Conservation (phyloP, 2,329 filamentous ascomycete species). For the Nemania sp. region DNA sequence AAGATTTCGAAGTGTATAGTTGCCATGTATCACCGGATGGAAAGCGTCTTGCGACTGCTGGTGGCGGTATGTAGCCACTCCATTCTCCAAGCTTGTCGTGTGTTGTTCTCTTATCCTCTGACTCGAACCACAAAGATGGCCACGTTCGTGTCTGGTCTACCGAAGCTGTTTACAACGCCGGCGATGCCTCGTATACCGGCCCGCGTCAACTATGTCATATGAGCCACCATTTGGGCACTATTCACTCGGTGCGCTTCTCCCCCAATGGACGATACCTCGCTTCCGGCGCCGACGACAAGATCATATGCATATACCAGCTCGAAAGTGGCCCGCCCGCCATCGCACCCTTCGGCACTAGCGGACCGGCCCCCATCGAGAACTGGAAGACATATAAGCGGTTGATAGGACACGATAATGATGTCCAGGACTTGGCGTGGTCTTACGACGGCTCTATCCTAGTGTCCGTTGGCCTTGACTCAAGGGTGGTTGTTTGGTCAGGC, state of each 20-base stretch:
- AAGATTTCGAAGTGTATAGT: constrained; percentile 98
- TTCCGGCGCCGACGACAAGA: constrained; percentile 97
- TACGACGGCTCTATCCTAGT: constrained; percentile 95
- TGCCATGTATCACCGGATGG: constrained; percentile 97
- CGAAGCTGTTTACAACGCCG: constrained; percentile 87
- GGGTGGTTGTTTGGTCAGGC: constrained; percentile 98
- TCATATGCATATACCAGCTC: constrained; percentile 95
- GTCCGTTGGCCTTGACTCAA: constrained; percentile 95
- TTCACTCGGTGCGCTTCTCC: constrained; percentile 96
- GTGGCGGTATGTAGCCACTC: constrained; percentile 80
- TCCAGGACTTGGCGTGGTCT: constrained; percentile 98
- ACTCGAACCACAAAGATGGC: constrained; percentile 71
- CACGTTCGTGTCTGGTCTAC: constrained; percentile 98
- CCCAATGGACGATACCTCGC: constrained; percentile 95
- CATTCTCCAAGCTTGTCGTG: neutral
- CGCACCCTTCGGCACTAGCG: constrained; percentile 82
- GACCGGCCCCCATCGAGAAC: constrained; percentile 93
- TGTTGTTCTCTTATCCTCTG: constrained; percentile 18
- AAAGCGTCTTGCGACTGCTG: constrained; percentile 89
- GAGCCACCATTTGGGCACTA: constrained; percentile 97
- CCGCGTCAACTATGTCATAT: constrained; percentile 97
- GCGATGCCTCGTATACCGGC: constrained; percentile 76
- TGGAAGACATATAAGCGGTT: constrained; percentile 96
- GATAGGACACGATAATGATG: constrained; percentile 97
- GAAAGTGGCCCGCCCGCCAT: constrained; percentile 84